Evolutionary conservation across 306 rosid genomes (phyloP), one percentile per base, ranked within the genome.

Genomic region (Fragaria iinumae): DNA sequence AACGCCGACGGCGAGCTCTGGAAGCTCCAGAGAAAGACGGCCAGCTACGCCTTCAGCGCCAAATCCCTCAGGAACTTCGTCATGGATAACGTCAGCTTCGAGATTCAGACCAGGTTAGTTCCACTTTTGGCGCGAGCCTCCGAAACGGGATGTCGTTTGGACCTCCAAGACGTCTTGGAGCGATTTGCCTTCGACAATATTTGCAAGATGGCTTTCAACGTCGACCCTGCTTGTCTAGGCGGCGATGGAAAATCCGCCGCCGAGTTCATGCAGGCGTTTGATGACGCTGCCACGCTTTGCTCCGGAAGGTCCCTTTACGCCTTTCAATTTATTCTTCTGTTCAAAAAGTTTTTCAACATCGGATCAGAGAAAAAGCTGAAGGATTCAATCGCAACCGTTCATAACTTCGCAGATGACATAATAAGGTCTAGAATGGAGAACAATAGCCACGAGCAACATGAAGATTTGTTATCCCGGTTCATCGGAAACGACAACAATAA

Each of bases 161-260:
- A 93, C 56, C 50, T 90, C 32, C 96, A 93, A 50, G 88, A 85
- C 66, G 59, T 90, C 3, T 63, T 89, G 71, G 92, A 93, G 85
- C 76, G 96, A 0, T 93, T 93, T 44, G 85, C 93, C 0, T 93
- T 90, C n/a, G 96, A 90, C 66, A 93, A 89, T 47, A 67, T 89
- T 1, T 93, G 93, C 67, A 93, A 90, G 44, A 38, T 93, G 43
- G 88, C 93, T 0, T 93, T 93, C 49, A 74, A 82, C 70, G 73
- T 88, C 3, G 97, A 92, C 62, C 89, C 93, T 0, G 79, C 21
- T 8, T 87, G 96, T 67, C 93, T 92, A 21, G 80, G 68, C 17
- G 88, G 80, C 3, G 92, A 84, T 9, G 83, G 80, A 3, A 59
- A 82, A 14, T 10, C 76, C 3, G 45, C 71, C 1, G 89, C 70